Conservation (phyloP, 140 eudicot genomes). For the Anethum foeniculum region DNA sequence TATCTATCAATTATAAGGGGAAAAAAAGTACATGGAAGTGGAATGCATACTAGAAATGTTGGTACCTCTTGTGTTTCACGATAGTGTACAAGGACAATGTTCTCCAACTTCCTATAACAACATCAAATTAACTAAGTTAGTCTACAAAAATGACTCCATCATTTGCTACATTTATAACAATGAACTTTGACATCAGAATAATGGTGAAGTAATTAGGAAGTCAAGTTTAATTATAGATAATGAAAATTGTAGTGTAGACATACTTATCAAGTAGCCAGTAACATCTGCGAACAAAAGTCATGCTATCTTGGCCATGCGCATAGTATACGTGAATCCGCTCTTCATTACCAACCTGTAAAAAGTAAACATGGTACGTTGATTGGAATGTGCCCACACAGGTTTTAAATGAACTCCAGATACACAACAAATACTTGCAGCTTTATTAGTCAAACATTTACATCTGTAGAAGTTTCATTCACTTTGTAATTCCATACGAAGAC, state of each 20-base stretch:
- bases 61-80: constrained; percentile 94
- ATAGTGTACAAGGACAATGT: constrained; percentile 94
- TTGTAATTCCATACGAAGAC: not conserved
- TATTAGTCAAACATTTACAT: not conserved
- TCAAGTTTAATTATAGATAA: constrained; percentile 9
- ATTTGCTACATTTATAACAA: constrained; percentile 6
- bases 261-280: constrained; percentile 99
- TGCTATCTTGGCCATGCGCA: constrained; percentile 83
- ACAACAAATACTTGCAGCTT: not conserved
- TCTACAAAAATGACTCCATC: not conserved
- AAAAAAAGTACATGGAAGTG: not conserved
- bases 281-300: constrained; percentile 97
- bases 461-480: not conserved
- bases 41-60: not conserved
- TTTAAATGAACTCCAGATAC: not conserved
- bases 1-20: not conserved
- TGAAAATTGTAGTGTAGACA: constrained; percentile 19
- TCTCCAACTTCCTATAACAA: constrained; percentile 67
- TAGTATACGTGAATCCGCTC: constrained; percentile 97
- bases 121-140: constrained; percentile 2
- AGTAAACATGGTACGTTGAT: not conserved
- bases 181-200: constrained; percentile 13
- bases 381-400: not conserved
- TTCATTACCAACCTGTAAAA: constrained; percentile 53
- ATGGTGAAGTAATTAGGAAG: constrained; percentile 6